A percentile compares a stretch with the other conserved stretches of the same genome.
These are phyloP conservation scores for Floccularia luteovirens DNA, from an alignment of 768 basidiomycete species.

Conservation along the genomic window DNA sequence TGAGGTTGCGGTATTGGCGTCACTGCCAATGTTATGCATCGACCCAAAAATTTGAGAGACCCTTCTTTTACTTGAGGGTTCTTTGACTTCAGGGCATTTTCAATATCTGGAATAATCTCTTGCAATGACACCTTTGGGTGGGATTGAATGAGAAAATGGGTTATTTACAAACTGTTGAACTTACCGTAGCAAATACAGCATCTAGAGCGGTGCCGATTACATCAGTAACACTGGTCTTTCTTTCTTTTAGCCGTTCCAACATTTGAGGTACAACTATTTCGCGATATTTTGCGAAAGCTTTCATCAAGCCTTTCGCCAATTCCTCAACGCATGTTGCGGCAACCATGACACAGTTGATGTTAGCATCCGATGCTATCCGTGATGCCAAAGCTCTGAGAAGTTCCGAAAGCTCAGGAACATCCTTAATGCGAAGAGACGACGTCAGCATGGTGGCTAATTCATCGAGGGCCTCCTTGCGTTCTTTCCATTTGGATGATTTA, in stretches of 20 bases:
- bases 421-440: constrained; percentile 69
- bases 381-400: constrained; percentile 69
- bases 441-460: constrained; percentile 68
- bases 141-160: constrained; percentile 6
- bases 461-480: constrained; percentile 87
- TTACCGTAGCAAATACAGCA: constrained; percentile 76
- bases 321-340: constrained; percentile 83
- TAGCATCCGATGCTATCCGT: constrained; percentile 84
- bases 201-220: constrained; percentile 83
- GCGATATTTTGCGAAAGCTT: constrained; percentile 65
- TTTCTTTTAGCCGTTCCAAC: constrained; percentile 88
- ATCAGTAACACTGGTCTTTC: constrained; percentile 87
- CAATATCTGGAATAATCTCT: constrained; percentile 79
- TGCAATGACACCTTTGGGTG: constrained; percentile 58
- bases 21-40: constrained; percentile 68
- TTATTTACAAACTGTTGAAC: constrained; percentile 1
- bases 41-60: constrained; percentile 77
- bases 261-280: constrained; percentile 68
- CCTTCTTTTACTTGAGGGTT: constrained; percentile 97
- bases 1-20: constrained; percentile 66
- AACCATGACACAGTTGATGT: constrained; percentile 90
- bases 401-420: constrained; percentile 71
- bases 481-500: constrained; percentile 96
- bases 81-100: constrained; percentile 74
- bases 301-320: constrained; percentile 76